Percentiles rank a stretch among this genome's conserved stretches.
phyloP scores from a whole-genome alignment of 2,329 filamentous ascomycete species.

The Sordariomycetes sp. region DNA sequence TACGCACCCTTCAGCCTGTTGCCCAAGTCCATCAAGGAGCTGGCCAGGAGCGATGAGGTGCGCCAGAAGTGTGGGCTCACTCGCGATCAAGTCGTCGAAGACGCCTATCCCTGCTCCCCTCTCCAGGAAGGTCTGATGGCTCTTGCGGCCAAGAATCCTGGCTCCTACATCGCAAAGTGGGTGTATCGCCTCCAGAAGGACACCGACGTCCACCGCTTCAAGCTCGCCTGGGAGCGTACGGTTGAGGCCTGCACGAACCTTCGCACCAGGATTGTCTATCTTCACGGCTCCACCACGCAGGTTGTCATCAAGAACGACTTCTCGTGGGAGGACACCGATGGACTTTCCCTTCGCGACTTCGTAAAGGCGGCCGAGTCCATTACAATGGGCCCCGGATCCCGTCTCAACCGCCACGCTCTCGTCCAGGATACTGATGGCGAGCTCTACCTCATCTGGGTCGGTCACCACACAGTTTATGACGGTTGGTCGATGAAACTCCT shows the following conservation, averaged over 20 bases:
- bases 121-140: slow-evolving; percentile 5
- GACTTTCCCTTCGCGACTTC: background rate
- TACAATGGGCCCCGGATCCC: background rate
- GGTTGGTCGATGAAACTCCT: slow-evolving; percentile 5
- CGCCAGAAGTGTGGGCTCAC: background rate
- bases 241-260: slow-evolving; percentile 2
- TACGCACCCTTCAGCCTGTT: too few species aligned
- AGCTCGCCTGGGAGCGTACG: slow-evolving; percentile 6
- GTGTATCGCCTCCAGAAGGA: slow-evolving; percentile 9
- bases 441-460: slow-evolving; percentile 7
- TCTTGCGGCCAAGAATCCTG: background rate
- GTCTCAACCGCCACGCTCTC: slow-evolving; percentile 1
- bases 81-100: background rate
- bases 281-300: slow-evolving; percentile 2
- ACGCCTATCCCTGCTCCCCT: slow-evolving; percentile 1
- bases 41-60: too few species aligned
- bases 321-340: background rate
- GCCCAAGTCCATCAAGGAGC: too few species aligned
- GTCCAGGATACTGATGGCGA: background rate
- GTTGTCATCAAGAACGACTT: slow-evolving; percentile 2
- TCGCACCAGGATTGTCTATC: slow-evolving; percentile 5
- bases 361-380: background rate
- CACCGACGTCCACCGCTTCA: slow-evolving; percentile 8
- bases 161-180: slow-evolving; percentile 13
- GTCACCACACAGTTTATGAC: slow-evolving; percentile 12